Conservation (phyloP, 139 green algal genomes). For the Pleodorina starrii region DNA sequence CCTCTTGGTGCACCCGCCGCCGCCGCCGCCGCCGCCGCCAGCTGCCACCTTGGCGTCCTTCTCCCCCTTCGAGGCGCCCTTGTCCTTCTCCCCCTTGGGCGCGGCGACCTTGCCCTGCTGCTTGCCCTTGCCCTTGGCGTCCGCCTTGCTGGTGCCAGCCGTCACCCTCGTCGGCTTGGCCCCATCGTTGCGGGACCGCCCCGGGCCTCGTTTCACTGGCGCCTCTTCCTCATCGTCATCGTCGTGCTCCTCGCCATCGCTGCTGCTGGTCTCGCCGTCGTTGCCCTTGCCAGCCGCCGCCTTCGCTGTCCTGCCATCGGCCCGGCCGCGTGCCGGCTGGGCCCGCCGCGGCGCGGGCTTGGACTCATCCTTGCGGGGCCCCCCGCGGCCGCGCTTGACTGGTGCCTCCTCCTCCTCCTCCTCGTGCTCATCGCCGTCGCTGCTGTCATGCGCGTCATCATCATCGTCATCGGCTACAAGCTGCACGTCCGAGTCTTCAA, state of each 20-base stretch:
- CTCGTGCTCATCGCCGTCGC: not conserved
- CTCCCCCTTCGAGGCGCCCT: not conserved
- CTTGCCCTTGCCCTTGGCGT: not conserved
- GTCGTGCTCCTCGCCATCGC: not conserved
- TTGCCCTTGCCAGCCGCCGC: too few relatives aligned
- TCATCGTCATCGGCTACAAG: conserved; percentile 21
- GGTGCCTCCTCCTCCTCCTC: not conserved
- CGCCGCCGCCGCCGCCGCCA: too few relatives aligned
- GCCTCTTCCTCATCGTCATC: not conserved
- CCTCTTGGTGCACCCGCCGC: not conserved
- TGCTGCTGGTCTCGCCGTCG: too few relatives aligned
- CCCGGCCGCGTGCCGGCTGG: too few relatives aligned
- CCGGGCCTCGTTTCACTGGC: too few relatives aligned
- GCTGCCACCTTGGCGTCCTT: not conserved
- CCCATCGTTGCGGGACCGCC: not conserved
- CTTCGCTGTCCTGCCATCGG: too few relatives aligned
- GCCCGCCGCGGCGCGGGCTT: too few relatives aligned
- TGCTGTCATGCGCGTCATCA: not conserved
- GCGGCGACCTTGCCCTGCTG: not conserved
- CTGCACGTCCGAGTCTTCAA: conserved; percentile 13
- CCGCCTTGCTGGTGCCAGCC: not conserved
- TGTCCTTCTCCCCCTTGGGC: not conserved
- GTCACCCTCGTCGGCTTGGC: too few relatives aligned
- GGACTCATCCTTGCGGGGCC: not conserved
- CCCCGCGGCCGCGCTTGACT: too few relatives aligned